Evolutionary conservation across 805 yeast species (phyloP).

Genomic region (Candida stauntonica): DNA sequence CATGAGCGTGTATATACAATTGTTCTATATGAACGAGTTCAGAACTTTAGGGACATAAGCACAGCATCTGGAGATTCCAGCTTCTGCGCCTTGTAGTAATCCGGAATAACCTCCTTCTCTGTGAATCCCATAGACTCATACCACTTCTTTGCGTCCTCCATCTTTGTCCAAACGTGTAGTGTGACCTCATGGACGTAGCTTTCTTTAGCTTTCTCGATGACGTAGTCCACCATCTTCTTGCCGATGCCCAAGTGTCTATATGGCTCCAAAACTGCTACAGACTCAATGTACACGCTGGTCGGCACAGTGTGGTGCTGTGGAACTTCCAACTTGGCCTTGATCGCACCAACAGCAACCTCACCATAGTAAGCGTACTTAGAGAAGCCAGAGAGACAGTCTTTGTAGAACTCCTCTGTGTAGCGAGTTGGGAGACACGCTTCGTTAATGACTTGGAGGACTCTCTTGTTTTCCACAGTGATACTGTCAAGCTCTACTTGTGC

Average conservation of each 20-base stretch:
- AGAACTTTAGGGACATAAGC: conserved; percentile 29
- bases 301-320: conserved; percentile 44
- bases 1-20: conserved; percentile 2
- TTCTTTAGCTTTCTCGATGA: conserved; percentile 51
- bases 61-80: conserved; percentile 47
- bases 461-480: conserved; percentile 55
- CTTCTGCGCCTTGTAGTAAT: conserved; percentile 45
- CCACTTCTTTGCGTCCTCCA: conserved; percentile 44
- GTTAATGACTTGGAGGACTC: conserved; percentile 54
- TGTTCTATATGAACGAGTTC: background rate
- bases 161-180: conserved; percentile 48
- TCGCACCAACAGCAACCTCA: conserved; percentile 78
- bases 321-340: conserved; percentile 51
- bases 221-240: conserved; percentile 47
- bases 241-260: conserved; percentile 66
- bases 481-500: conserved; percentile 46
- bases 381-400: conserved; percentile 45
- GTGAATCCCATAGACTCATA: conserved; percentile 47
- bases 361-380: conserved; percentile 58
- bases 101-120: conserved; percentile 32
- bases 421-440: conserved; percentile 44
- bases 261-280: conserved; percentile 60
- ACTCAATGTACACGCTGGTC: conserved; percentile 57
- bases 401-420: conserved; percentile 52
- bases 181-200: conserved; percentile 49